A percentile compares a stretch with the other conserved stretches of the same genome.
phyloP scores from a whole-genome alignment of 208 protist genomes.

The Trichomonas tenax region DNA sequence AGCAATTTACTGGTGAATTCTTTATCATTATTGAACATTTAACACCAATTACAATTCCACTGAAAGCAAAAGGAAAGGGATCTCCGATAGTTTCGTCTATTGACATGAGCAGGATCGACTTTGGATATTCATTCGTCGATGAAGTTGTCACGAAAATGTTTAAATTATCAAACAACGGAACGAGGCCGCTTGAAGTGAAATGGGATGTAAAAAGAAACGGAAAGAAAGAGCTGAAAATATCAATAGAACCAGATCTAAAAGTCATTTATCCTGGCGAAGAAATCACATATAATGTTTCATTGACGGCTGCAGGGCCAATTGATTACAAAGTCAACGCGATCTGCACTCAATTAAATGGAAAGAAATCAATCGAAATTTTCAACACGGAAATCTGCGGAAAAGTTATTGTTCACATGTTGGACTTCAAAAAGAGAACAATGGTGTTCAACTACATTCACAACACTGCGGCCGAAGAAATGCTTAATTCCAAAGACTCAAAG shows the following conservation, averaged over 20 bases:
- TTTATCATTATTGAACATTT: background rate
- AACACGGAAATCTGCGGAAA: background rate
- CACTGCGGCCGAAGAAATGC: background rate
- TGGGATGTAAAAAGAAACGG: background rate
- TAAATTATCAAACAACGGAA: background rate
- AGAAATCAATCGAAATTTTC: background rate
- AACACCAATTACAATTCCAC: background rate
- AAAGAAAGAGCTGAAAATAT: background rate
- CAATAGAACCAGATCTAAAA: background rate
- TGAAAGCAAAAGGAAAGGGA: background rate
- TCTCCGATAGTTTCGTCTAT: background rate
- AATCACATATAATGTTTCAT: background rate
- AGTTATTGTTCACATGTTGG: background rate
- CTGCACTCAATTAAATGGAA: background rate
- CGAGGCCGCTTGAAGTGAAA: background rate
- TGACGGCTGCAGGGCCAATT: background rate
- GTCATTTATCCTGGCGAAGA: background rate
- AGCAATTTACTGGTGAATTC: background rate
- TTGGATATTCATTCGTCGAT: background rate
- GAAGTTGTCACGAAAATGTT: background rate
- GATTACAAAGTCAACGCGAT: background rate
- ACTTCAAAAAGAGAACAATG: background rate
- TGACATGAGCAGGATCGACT: background rate
- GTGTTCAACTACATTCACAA: background rate
- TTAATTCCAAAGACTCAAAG: background rate